Base-by-base conservation (phyloP, 179 eudicot species). In the Nepenthes alata region DNA sequence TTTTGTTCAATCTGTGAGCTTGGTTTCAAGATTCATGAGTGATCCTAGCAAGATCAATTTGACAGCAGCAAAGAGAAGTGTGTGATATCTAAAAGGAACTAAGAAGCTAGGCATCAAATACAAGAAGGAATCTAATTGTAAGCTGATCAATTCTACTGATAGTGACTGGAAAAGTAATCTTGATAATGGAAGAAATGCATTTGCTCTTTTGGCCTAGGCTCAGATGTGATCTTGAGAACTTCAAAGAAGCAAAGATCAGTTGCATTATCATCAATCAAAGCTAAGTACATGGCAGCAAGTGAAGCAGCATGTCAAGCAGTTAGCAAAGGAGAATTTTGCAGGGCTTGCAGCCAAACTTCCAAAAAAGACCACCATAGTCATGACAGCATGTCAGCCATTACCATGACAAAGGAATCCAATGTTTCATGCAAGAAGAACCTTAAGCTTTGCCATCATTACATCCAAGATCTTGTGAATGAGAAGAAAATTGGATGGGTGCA, bases 371-470 rank as follows among this genome's bases (percentile, higher is more conserved):
- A 41, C 34, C 14, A 15, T 55, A 0, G 45, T 6, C 10, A 35
- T 62, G 65, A 62, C 11, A 62, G 50, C 11, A 49, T 14, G 34
- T 49, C 65, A 1, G 6, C 45, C 2, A 65, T 55, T 12, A 53
- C 61, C 1, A 41, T 56, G 53, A 45, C 39, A 39, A 65, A 65
- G 25, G 53, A 65, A 44, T 56, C 68, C 54, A 11, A 3, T 47
- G 1, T 65, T 65, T 55, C 61, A 65, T 47, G 36, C 13, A 12
- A 25, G 53, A 55, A 65, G 53, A 61, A 65, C 6, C 55, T 55
- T 35, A 61, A 65, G 8, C 15, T 55, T 10, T 11, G 48, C 8
- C n/a, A 65, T 35, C 61, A 45, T 15, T 65, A 16, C 41, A 65
- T 65, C 3, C 10, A 11, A 11, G 50, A 59, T 2, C 11, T 59